Base-by-base conservation (phyloP, 108 stramenopile genomes). In the Ochromonas danica region DNA sequence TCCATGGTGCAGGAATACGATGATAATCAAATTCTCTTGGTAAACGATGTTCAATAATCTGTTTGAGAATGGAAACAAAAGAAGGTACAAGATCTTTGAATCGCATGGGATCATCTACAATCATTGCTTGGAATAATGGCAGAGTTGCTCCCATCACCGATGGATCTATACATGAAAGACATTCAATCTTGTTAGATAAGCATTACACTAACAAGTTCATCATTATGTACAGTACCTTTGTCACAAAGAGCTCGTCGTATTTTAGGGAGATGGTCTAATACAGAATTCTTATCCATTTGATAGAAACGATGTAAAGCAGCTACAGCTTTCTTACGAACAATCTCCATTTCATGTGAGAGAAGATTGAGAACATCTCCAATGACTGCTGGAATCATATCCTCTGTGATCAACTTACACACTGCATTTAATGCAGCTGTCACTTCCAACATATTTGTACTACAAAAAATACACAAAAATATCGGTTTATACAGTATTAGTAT, bases 1-100 rank as follows among this genome's bases (percentile, higher is more conserved):
- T 96, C 98, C 98, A 99, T 1, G 98, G 98, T 1, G 98, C 96
- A 0, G 98, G 98, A 28, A 99, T 93, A 0, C 95, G 90, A 87
- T 99, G 98, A 86, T 99, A 99, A 84, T 97, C 95, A 84, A 88
- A 99, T 65, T 97, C 98, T n/a, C 89, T 80, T 0, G 98, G 98
- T 39, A 99, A 84, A 22, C 98, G 92, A 78, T 94, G 94, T 78
- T 99, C 98, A 25, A 90, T 84, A 80, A 99, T 93, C 90, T 99
- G 98, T 82, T 97, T 97, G 40, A 99, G 84, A 71, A 99, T 97
- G 78, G 86, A 87, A 39, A 97, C 93, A 80, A 97, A 90, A 61
- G 88, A 89, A 1, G 96, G 92, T 35, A 98, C 93, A 80, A 96
- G 88, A 72, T 96, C 94, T 81, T 96, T 95, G 82, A 93, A 95